Evolutionary conservation across 1,284 basidiomycete genomes (phyloP).

Genomic region (Ustilago loliicola): DNA sequence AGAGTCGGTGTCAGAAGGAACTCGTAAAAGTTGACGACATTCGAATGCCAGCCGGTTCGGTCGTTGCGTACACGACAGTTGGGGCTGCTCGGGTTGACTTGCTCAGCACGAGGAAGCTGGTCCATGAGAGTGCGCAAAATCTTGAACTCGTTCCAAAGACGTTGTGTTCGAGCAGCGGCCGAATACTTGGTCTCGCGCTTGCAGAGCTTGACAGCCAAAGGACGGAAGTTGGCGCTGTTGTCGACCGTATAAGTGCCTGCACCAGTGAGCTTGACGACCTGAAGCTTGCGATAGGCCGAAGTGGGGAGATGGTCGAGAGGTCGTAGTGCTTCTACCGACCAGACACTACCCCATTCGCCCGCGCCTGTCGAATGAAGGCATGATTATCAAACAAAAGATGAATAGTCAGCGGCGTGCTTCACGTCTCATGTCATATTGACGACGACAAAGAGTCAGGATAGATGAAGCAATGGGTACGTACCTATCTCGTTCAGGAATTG

Average conservation of each 20-base stretch:
- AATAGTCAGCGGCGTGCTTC: background rate
- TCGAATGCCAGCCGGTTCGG: slow-evolving; percentile 52
- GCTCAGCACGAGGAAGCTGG: slow-evolving; percentile 40
- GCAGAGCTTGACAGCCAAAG: slow-evolving; percentile 57
- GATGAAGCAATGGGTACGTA: slow-evolving; percentile 12
- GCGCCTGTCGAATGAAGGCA: slow-evolving; percentile 17
- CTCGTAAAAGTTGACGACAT: slow-evolving; percentile 56
- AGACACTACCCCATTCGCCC: slow-evolving; percentile 57
- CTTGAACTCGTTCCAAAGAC: slow-evolving; percentile 65
- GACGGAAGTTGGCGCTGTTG: slow-evolving; percentile 36
- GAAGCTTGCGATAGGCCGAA: slow-evolving; percentile 37
- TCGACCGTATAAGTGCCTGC: slow-evolving; percentile 34
- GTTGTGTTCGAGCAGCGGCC: slow-evolving; percentile 46
- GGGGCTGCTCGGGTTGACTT: slow-evolving; percentile 39
- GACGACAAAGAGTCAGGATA: no score
- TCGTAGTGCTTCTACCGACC: slow-evolving; percentile 33
- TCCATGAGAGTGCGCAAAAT: slow-evolving; percentile 49
- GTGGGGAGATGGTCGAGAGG: slow-evolving; percentile 41
- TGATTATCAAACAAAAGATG: background rate
- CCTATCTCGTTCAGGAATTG: slow-evolving; percentile 54
- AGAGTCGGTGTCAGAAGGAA: slow-evolving; percentile 54
- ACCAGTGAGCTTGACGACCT: slow-evolving; percentile 39
- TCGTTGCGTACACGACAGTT: slow-evolving; percentile 40
- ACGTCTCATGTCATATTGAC: background rate
- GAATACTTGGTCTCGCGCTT: slow-evolving; percentile 47